phyloP scores from a whole-genome alignment of 2,329 filamentous ascomycete genomes.

The Penicillium sp. region DNA sequence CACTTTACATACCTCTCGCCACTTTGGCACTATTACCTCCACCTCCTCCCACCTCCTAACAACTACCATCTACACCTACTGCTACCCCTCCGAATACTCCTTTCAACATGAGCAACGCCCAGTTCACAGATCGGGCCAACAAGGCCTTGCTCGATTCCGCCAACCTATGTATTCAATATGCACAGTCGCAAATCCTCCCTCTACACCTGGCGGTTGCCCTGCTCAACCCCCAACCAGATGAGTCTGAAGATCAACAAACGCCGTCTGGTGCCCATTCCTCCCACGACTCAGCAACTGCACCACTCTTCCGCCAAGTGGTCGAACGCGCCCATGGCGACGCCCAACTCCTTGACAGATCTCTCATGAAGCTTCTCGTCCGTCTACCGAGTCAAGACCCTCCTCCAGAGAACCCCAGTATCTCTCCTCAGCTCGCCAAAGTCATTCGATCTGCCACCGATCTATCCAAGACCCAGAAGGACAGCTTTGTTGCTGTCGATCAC shows the following conservation, averaged over 20 bases:
- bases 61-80: neutral
- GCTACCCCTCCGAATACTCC: conserved; percentile 6
- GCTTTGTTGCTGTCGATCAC: conserved; percentile 90
- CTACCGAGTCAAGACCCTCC: conserved; percentile 92
- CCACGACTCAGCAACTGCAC: conserved; percentile 58
- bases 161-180: conserved; percentile 80
- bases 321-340: conserved; percentile 91
- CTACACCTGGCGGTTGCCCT: conserved; percentile 71
- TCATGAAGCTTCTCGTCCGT: conserved; percentile 89
- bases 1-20: neutral
- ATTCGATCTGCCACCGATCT: conserved; percentile 81
- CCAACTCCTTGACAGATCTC: conserved; percentile 77
- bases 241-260: conserved; percentile 73
- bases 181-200: conserved; percentile 84
- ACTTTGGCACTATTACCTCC: neutral
- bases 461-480: conserved; percentile 96
- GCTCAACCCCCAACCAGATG: conserved; percentile 47
- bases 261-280: conserved; percentile 56
- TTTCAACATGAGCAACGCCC: conserved; percentile 44
- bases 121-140: conserved; percentile 90
- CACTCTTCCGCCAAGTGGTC: conserved; percentile 92
- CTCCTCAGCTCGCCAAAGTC: conserved; percentile 76
- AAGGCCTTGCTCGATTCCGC: conserved; percentile 88
- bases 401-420: conserved; percentile 79
- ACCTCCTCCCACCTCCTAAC: neutral